Conservation (phyloP, 2,329 filamentous ascomycete species). For the Xylaria arbuscula region DNA sequence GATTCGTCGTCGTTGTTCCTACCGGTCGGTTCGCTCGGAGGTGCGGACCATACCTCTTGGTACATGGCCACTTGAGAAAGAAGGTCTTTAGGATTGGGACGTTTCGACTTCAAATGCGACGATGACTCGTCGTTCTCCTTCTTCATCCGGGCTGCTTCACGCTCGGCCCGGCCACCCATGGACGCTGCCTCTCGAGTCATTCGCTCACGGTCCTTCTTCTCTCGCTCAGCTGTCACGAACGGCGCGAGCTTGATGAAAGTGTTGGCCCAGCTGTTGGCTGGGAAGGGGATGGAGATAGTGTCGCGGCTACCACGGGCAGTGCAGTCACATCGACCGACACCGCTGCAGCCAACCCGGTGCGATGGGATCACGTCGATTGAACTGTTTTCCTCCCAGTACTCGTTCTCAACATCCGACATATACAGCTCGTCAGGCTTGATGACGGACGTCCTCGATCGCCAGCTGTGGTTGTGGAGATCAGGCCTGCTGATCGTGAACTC, state of each 20-base stretch:
- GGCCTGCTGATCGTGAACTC: constrained; percentile 68
- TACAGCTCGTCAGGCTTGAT: constrained; percentile 67
- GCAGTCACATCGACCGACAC: constrained; percentile 61
- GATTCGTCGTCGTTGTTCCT: constrained; percentile 24
- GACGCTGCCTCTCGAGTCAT: constrained; percentile 43
- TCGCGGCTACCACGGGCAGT: constrained; percentile 56
- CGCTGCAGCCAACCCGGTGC: constrained; percentile 64
- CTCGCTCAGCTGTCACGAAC: constrained; percentile 56
- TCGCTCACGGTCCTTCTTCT: constrained; percentile 44
- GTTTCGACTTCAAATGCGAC: constrained; percentile 39
- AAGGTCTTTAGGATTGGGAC: constrained; percentile 59
- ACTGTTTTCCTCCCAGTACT: constrained; percentile 60
- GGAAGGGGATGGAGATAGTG: constrained; percentile 68
- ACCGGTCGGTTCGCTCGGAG: constrained; percentile 53
- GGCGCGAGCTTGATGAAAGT: constrained; percentile 68
- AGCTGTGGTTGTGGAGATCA: constrained; percentile 65
- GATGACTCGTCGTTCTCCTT: constrained; percentile 52
- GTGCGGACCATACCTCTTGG: constrained; percentile 71
- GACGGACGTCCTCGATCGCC: constrained; percentile 70
- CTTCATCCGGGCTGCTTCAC: constrained; percentile 46
- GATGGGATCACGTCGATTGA: constrained; percentile 61
- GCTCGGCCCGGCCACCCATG: constrained; percentile 43
- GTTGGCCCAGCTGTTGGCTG: constrained; percentile 67
- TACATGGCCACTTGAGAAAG: constrained; percentile 73
- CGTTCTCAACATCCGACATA: constrained; percentile 54